These are phyloP conservation scores for Saraca asoca DNA, from an alignment of 331 rosid species.

Conservation along the genomic window DNA sequence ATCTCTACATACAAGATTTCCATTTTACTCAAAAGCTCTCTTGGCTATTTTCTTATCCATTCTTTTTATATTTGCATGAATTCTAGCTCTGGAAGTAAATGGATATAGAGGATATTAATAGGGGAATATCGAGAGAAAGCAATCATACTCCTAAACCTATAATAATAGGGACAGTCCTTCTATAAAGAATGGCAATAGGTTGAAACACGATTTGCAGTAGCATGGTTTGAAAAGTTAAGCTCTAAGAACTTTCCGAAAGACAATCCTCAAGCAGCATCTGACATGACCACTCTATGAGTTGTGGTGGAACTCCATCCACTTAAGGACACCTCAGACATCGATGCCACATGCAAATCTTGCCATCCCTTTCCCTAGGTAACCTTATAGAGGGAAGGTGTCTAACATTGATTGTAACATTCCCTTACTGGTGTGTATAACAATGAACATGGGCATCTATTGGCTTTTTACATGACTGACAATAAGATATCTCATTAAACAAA, in stretches of 20 bases:
- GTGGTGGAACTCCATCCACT: slow-evolving; percentile 70
- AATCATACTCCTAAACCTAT: no score
- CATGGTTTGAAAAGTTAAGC: no score
- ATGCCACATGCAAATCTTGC: slow-evolving; percentile 99
- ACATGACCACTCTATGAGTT: slow-evolving; percentile 68
- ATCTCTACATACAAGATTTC: slow-evolving; percentile 59
- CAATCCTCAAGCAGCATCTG: no score
- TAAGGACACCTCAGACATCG: slow-evolving; percentile 73
- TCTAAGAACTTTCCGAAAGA: no score
- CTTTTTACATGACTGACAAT: slow-evolving; percentile 63
- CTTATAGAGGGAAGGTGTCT: no score
- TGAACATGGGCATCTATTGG: slow-evolving; percentile 53
- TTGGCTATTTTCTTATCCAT: slow-evolving; percentile 75
- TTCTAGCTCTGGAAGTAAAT: slow-evolving; percentile 76
- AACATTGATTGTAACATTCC: no score
- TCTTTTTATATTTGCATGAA: slow-evolving; percentile 70
- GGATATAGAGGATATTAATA: slow-evolving; percentile 60
- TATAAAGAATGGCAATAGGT: no score
- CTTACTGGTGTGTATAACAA: no score
- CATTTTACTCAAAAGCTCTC: no score
- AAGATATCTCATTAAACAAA: slow-evolving; percentile 60
- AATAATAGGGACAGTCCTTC: no score
- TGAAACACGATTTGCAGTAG: no score
- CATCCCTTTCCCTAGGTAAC: no score
- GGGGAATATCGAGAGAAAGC: slow-evolving; percentile 65